A percentile compares a stretch with the other conserved stretches of the same genome.
These are phyloP conservation scores for Gossypium davidsonii DNA, from an alignment of 441 rosid genomes.

Conservation along the genomic window DNA sequence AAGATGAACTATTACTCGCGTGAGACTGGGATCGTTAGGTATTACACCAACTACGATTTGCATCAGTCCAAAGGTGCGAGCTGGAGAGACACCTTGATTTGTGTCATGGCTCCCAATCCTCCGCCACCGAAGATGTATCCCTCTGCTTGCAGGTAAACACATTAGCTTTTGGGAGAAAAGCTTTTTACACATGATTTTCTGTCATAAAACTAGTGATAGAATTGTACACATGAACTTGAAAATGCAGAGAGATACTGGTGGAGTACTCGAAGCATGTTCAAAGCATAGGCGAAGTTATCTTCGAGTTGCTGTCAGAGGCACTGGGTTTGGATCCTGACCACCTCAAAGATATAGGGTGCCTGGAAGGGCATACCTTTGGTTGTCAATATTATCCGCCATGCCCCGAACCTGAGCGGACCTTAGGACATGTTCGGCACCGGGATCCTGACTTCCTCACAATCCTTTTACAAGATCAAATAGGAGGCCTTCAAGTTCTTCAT, in stretches of 20 bases:
- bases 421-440: slow-evolving; percentile 20
- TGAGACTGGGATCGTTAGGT: slow-evolving; percentile 19
- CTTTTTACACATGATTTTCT: neutral
- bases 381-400: slow-evolving; percentile 30
- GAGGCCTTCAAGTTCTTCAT: slow-evolving; percentile 33
- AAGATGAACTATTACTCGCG: slow-evolving; percentile 35
- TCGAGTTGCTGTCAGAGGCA: slow-evolving; percentile 20
- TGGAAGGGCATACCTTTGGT: slow-evolving; percentile 14
- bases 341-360: slow-evolving; percentile 19
- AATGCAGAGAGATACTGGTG: slow-evolving; percentile 15
- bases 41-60: slow-evolving; percentile 32
- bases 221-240: neutral
- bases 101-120: slow-evolving; percentile 37
- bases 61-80: slow-evolving; percentile 19
- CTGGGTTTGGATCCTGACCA: slow-evolving; percentile 15
- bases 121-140: slow-evolving; percentile 42
- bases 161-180: too few relatives aligned
- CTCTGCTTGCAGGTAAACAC: slow-evolving; percentile 30
- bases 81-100: slow-evolving; percentile 43
- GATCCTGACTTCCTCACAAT: slow-evolving; percentile 25
- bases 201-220: neutral
- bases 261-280: slow-evolving; percentile 21
- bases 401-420: slow-evolving; percentile 18
- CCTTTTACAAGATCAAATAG: slow-evolving; percentile 34
- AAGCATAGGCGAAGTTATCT: slow-evolving; percentile 7